Base-by-base conservation (phyloP, 2,329 filamentous ascomycete genomes). In the Trichoderma arundinaceum region DNA sequence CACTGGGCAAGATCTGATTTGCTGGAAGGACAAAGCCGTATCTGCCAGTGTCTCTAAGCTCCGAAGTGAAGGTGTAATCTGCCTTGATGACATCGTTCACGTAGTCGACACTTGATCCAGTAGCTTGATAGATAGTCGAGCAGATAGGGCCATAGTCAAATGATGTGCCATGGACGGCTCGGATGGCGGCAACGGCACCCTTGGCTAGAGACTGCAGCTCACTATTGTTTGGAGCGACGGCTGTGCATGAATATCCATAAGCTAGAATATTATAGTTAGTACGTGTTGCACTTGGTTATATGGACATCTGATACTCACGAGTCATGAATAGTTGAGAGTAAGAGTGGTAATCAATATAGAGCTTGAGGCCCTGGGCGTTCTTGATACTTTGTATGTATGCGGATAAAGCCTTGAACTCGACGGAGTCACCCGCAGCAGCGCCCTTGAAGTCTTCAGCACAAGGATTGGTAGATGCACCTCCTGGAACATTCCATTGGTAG, bases 301-400 rank as follows among this genome's bases (percentile, higher is more conserved):
- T 39, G 41, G 39, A 85, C 73, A 2, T 82, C 81, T 69, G 84
- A 78, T 69, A 89, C 83, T 76, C 85, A 89, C 73, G 86, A 84
- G 77, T 81, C 74, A 87, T 82, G 66, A 89, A 82, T 38, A 86
- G 78, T 64, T 90, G 87, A 10, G 82, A 83, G 76, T 88, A 90
- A 0, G 85, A 82, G 76, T 90, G 88, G 72, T 84, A 86, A 75
- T 90, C 88, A 68, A 90, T 84, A 75, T 84, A 90, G 2, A 88
- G 78, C 71, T 85, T 83, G 46, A 90, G 77, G 1, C 85, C 84
- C 67, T 84, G 79, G 3, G 69, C 64, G 8, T 71, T 67, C 66
- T 77, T 75, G 64, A 76, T 73, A 19, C 70, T 69, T 56, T 73
- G 69, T 32, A 78, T 69, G 69, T 75, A 79, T 44, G 69, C 70